These are phyloP conservation scores for Populus ilicifolia DNA, from an alignment of 345 rosid genomes.

Conservation along the genomic window DNA sequence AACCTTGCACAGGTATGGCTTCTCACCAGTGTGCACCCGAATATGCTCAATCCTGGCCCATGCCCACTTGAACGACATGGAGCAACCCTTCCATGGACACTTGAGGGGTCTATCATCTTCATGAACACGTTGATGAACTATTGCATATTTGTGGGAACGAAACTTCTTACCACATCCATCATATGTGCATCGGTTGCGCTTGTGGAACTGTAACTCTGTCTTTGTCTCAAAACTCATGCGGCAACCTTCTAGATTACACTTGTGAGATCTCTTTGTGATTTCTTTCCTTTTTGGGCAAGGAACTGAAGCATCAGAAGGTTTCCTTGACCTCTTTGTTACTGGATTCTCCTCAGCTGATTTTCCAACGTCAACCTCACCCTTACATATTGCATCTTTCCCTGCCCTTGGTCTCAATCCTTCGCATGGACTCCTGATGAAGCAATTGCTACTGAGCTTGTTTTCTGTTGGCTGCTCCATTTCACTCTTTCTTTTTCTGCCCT, in stretches of 20 bases:
- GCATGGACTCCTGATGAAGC: constrained; percentile 87
- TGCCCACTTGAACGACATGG: constrained; percentile 96
- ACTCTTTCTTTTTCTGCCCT: constrained; percentile 52
- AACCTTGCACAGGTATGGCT: constrained; percentile 80
- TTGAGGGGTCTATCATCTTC: constrained; percentile 78
- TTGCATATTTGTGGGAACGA: constrained; percentile 72
- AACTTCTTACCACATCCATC: constrained; percentile 84
- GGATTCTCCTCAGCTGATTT: constrained; percentile 31
- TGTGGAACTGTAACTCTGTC: constrained; percentile 63
- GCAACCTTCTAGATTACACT: constrained; percentile 84
- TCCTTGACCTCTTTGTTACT: constrained; percentile 35
- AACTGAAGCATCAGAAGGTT: constrained; percentile 29
- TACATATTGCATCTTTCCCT: constrained; percentile 31
- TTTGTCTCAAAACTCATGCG: constrained; percentile 71
- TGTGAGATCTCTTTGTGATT: constrained; percentile 30
- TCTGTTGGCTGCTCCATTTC: constrained; percentile 43
- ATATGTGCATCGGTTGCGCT: constrained; percentile 65
- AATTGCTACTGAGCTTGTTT: constrained; percentile 25
- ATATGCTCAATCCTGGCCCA: constrained; percentile 99
- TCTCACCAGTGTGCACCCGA: constrained; percentile 88
- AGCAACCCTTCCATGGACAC: constrained; percentile 89
- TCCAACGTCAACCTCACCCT: constrained; percentile 18
- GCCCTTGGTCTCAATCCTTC: constrained; percentile 93
- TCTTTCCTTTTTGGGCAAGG: constrained; percentile 29
- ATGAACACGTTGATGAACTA: constrained; percentile 87